Base-by-base conservation (phyloP, 2,329 filamentous ascomycete species). In the Fusarium xyrophilum region DNA sequence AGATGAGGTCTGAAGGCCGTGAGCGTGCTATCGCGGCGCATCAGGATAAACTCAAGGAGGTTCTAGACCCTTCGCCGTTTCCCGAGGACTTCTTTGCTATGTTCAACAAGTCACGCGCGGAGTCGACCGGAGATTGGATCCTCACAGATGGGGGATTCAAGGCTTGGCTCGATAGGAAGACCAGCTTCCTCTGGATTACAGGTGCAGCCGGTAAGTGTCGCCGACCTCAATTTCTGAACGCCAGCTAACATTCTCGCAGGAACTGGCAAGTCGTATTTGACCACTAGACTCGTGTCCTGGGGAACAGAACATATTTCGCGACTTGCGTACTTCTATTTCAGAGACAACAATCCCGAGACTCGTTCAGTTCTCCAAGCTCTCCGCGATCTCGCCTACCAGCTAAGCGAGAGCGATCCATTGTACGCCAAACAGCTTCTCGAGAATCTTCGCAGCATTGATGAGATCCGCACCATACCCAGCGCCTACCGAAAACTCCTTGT, bases 241-340 rank as follows among this genome's bases (percentile, higher is more conserved):
- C 7, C 6, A 2, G 9, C 56, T 67, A 21, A 70, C 36, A 53
- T 4, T 13, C 1, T 19, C 3, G 2, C 7, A 74, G 79, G 80
- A 7, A 81, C 80, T 2, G 83, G 83, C 25, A 85, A 85, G 67
- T 83, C 81, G 1, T 84, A 79, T 58, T 65, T 85, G 3, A 78
- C 81, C 5, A 77, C 82, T 1, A 78, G 76, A n/a, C 74, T 84
- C 10, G 79, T 85, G n/a, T 68, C 77, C 3, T 83, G 74, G 78
- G 73, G 68, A n/a, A 72, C 68, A 7, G 75, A 77, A n/a, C 75
- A 77, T 28, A 73, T 76, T n/a, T 74, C 73, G 1, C 79, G 76
- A 13, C 43, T 76, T 4, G 82, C 76, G 2, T 85, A 83, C 71
- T 83, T 83, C 56, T 85, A 82, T 71, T 84, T 84, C 71, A 79